Evolutionary conservation across 2,329 filamentous ascomycete genomes (phyloP).

Genomic region (Dothideomycetidae sp.): DNA sequence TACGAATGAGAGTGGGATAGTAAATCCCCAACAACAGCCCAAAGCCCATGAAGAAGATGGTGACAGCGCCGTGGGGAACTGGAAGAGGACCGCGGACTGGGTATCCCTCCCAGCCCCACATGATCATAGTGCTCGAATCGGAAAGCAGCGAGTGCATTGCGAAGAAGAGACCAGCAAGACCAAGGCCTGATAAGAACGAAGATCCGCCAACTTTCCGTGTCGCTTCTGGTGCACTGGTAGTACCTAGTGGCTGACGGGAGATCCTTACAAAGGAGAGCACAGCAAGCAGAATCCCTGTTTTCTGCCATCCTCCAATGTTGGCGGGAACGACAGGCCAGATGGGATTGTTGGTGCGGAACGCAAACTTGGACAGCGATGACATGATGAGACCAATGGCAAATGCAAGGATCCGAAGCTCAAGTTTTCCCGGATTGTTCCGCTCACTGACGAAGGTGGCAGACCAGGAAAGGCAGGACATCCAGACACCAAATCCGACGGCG

Average conservation of each 20-base stretch:
- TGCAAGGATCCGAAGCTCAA: conserved; percentile 70
- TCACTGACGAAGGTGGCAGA: conserved; percentile 68
- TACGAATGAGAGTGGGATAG: conserved; percentile 53
- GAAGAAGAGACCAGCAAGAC: conserved; percentile 75
- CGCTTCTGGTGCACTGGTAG: conserved; percentile 5
- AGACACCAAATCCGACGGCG: conserved; percentile 65
- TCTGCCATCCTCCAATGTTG: conserved; percentile 85
- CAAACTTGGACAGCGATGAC: conserved; percentile 82
- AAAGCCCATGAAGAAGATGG: conserved; percentile 70
- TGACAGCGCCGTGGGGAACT: conserved; percentile 79
- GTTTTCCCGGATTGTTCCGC: conserved; percentile 53
- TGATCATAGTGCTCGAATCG: conserved; percentile 96
- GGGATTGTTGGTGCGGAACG: conserved; percentile 87
- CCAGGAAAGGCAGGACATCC: conserved; percentile 72
- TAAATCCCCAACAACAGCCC: conserved; percentile 67
- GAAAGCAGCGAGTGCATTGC: conserved; percentile 83
- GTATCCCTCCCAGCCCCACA: conserved; percentile 96
- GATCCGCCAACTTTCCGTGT: conserved; percentile 36
- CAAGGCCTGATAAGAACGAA: conserved; percentile 55
- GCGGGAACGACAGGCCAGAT: conserved; percentile 91
- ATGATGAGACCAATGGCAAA: conserved; percentile 70
- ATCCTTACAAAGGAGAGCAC: conserved; percentile 47
- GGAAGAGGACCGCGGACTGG: conserved; percentile 78
- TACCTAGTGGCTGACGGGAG: conserved; percentile 9
- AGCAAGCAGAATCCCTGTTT: conserved; percentile 61